Evolutionary conservation across 192 early-diverging fungal genomes (phyloP), one percentile per base, ranked within the genome.

Genomic region (Thamnidium elegans): DNA sequence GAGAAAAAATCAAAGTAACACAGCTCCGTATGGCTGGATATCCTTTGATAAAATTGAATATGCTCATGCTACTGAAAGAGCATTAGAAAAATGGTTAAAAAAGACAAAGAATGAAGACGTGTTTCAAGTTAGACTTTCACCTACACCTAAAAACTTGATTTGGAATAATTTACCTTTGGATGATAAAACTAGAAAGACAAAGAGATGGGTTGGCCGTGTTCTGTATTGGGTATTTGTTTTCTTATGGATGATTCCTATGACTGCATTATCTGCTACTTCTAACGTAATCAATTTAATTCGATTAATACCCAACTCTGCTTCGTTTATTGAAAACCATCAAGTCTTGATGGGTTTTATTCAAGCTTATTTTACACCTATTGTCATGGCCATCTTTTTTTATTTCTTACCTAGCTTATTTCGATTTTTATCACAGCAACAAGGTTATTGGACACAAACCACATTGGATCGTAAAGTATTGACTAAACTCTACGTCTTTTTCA

Each of bases 401-500:
- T 30, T 84, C 0, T 73, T 92, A 17, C 90, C 88, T 26, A 71
- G 81, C 54, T 36, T 90, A 14, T 84, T 92, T 51, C 79, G 85
- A 4, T 74, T 76, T 32, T 72, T 92, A 54, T 83, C 87, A 36
- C 76, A 81, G 39, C 80, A 84, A 60, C 88, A 90, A 78, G 90
- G 90, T n/a, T 86, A 87, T 42, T 52, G 82, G 13, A 89, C 88
- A 34, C 75, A 87, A 52, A 84, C 90, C 2, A 86, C 82, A 3
- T 78, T 86, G 3, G 88, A 91, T 62, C 78, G 88, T 34, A 80
- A 86, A 30, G 86, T 88, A 8, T 67, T 92, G 46, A 77, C 78
- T 43, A 92, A 89, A 67, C 83, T 89, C 55, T 92, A 88, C 64
- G 69, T 87, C n/a, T 92, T 89, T 67, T 88, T 87, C 62, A 82